Evolutionary conservation across 1,284 basidiomycete species (phyloP).

Genomic region (Malassezia restricta): DNA sequence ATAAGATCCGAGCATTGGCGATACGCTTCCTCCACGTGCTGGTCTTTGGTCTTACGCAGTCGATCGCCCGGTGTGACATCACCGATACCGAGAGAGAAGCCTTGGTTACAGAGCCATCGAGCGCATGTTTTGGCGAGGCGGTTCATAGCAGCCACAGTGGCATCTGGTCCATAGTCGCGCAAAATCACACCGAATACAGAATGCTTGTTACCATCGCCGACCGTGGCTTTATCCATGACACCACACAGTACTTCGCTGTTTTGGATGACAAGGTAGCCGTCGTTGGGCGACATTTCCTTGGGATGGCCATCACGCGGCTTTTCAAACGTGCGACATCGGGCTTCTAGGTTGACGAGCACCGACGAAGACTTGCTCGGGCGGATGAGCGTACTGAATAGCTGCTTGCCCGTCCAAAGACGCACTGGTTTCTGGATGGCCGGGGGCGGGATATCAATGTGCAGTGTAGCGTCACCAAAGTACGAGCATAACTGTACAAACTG

Average conservation of each 20-base stretch:
- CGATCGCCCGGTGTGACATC: conserved; percentile 91
- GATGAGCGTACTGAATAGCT: conserved; percentile 93
- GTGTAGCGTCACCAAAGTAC: conserved; percentile 78
- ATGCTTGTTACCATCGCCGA: conserved; percentile 98
- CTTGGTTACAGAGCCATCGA: conserved; percentile 87
- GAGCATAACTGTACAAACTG: conserved; percentile 95
- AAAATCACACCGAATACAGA: conserved; percentile 96
- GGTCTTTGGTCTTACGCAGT: conserved; percentile 69
- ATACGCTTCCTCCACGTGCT: conserved; percentile 78
- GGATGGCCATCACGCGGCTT: conserved; percentile 58
- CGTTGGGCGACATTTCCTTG: conserved; percentile 82
- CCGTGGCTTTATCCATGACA: conserved; percentile 95
- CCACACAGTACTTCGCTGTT: conserved; percentile 99
- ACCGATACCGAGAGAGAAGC: conserved; percentile 95
- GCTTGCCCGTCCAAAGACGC: conserved; percentile 94
- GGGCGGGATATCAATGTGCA: conserved; percentile 88
- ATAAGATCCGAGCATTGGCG: conserved; percentile 77
- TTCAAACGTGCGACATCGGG: conserved; percentile 84
- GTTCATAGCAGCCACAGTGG: conserved; percentile 91
- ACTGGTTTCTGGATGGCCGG: conserved; percentile 88
- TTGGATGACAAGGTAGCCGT: conserved; percentile 92
- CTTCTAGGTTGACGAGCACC: conserved; percentile 74
- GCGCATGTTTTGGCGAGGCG: conserved; percentile 89
- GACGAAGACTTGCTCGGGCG: conserved; percentile 74
- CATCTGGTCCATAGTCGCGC: conserved; percentile 88